These are phyloP conservation scores for Myxozyma melibiosi DNA, from an alignment of 805 yeast genomes.

Conservation along the genomic window DNA sequence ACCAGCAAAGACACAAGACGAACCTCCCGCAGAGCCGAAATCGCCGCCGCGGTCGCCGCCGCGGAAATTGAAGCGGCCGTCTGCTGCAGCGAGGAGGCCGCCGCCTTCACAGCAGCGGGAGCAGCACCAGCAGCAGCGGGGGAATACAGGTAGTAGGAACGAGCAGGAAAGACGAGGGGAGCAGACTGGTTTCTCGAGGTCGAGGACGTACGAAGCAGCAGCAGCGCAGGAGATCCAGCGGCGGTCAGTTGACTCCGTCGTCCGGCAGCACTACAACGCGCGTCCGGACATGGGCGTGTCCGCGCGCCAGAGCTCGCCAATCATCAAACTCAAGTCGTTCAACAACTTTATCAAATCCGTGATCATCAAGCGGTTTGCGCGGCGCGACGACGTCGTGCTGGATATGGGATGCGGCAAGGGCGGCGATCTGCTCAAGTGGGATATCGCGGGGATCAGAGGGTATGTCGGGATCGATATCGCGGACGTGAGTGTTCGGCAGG, in stretches of 20 bases:
- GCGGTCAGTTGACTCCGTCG: constrained; percentile 57
- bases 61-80: constrained; percentile 33
- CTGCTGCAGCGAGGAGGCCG: constrained; percentile 6
- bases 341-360: constrained; percentile 91
- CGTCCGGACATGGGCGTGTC: constrained; percentile 66
- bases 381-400: constrained; percentile 58
- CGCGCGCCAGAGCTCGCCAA: constrained; percentile 74
- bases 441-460: constrained; percentile 67
- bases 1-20: not conserved
- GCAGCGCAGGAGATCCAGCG: constrained; percentile 11
- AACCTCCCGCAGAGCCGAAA: constrained; percentile 22
- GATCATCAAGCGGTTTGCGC: constrained; percentile 69
- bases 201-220: not conserved
- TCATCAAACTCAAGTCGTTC: constrained; percentile 81
- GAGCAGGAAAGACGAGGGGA: not conserved
- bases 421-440: constrained; percentile 92
- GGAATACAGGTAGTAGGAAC: not conserved
- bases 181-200: not conserved
- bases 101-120: not conserved
- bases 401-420: constrained; percentile 98
- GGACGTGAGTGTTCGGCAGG: constrained; percentile 83
- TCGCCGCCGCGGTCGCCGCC: constrained; percentile 33
- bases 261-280: constrained; percentile 82
- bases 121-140: not conserved
- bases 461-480: constrained; percentile 92